Conservation (phyloP, 73 alveolate genomes). For the Paraurostyla sp. region DNA sequence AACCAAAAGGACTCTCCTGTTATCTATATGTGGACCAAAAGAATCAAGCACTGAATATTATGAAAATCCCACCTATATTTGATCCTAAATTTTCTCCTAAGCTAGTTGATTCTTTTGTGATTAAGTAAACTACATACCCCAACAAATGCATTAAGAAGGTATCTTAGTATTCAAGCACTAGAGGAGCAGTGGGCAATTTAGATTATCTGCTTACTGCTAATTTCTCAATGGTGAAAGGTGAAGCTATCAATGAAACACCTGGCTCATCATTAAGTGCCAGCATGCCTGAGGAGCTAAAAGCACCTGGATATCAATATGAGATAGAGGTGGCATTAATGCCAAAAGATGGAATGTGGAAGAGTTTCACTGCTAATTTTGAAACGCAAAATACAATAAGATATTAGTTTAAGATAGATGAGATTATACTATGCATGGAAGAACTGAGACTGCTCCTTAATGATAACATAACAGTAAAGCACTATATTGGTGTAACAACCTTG, state of each 20-base stretch:
- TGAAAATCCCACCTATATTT: slow-evolving; percentile 35
- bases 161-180: neutral
- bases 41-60: neutral
- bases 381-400: neutral
- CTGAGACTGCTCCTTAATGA: neutral
- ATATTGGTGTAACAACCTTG: slow-evolving; percentile 15
- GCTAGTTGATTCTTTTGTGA: slow-evolving; percentile 24
- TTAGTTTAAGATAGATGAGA: slow-evolving; percentile 23
- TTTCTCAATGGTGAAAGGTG: neutral
- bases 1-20: neutral
- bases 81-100: slow-evolving; percentile 34
- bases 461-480: neutral
- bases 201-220: neutral
- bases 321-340: slow-evolving; percentile 1
- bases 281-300: slow-evolving; percentile 15
- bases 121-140: neutral
- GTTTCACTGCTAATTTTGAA: neutral
- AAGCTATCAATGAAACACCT: neutral
- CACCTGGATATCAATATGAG: slow-evolving; percentile 13
- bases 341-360: slow-evolving; percentile 23
- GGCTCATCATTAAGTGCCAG: slow-evolving; percentile 8
- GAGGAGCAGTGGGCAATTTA: neutral
- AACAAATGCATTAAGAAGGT: slow-evolving; percentile 7
- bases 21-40: slow-evolving; percentile 27
- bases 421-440: slow-evolving; percentile 39